Evolutionary conservation across 176 grass and related monocot genomes (phyloP).

Genomic region (Triticum turgidum): DNA sequence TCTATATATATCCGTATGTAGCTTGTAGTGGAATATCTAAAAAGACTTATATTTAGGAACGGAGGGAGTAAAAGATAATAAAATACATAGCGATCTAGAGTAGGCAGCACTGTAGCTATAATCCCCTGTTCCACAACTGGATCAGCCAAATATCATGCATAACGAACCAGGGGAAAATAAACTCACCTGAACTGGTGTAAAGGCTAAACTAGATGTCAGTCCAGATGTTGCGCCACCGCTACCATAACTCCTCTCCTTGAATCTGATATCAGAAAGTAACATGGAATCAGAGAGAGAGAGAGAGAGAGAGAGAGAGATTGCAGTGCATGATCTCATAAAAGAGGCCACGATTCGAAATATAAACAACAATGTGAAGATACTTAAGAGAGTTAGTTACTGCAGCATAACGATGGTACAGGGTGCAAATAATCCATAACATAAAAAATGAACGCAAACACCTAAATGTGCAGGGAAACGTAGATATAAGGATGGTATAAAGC

Average conservation of each 20-base stretch:
- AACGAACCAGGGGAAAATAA: background rate
- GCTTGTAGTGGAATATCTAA: too few relatives aligned
- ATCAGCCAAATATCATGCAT: background rate
- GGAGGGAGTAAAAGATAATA: too few relatives aligned
- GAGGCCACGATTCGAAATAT: too few relatives aligned
- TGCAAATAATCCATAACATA: background rate
- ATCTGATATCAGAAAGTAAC: slow-evolving; percentile 48
- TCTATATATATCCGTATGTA: too few relatives aligned
- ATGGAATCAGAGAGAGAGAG: background rate
- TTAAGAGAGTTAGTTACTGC: too few relatives aligned
- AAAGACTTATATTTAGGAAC: too few relatives aligned
- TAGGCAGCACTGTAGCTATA: background rate
- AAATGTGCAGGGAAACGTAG: background rate
- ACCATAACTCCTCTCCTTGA: slow-evolving; percentile 85
- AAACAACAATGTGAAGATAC: too few relatives aligned
- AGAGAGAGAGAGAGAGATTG: too few relatives aligned
- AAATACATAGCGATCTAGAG: background rate
- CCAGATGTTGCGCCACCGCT: slow-evolving; percentile 84
- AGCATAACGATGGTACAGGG: background rate
- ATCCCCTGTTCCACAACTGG: background rate
- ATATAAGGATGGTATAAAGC: background rate
- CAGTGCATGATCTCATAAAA: too few relatives aligned
- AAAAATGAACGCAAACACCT: background rate
- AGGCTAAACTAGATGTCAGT: slow-evolving; percentile 86
- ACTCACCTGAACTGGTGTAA: slow-evolving; percentile 88